phyloP scores from a whole-genome alignment of 352 stramenopile genomes.

The Poterioochromonas sp. region DNA sequence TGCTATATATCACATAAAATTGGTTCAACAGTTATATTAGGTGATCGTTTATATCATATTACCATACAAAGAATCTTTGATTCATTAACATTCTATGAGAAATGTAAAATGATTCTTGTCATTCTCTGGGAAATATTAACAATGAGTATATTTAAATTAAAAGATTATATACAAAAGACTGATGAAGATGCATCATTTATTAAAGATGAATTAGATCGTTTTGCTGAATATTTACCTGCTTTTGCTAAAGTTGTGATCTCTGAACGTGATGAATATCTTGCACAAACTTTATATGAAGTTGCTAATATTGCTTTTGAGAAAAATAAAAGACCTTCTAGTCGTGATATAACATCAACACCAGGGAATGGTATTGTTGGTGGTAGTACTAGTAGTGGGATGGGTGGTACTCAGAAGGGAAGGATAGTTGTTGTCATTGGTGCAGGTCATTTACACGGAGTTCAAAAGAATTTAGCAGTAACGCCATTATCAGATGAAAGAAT shows the following conservation, averaged over 20 bases:
- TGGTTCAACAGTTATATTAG: not conserved
- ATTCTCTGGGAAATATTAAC: not conserved
- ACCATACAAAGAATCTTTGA: constrained; percentile 26
- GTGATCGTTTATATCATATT: constrained; percentile 9
- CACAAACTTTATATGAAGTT: not conserved
- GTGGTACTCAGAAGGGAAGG: no score
- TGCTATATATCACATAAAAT: not conserved
- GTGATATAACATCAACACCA: not conserved
- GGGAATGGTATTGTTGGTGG: no score
- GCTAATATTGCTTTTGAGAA: not conserved
- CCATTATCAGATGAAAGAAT: not conserved
- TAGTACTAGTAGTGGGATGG: no score
- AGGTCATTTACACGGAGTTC: constrained; percentile 1
- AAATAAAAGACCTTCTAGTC: no score
- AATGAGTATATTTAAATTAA: not conserved
- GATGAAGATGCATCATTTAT: not conserved
- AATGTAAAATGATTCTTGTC: not conserved
- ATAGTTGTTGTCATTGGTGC: not conserved
- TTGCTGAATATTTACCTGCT: not conserved
- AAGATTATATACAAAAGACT: constrained; percentile 6
- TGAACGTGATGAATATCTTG: constrained; percentile 14
- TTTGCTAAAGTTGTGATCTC: not conserved
- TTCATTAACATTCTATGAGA: not conserved
- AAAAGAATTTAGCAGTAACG: not conserved
- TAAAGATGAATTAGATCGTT: not conserved